Evolutionary conservation across 2,329 filamentous ascomycete species (phyloP).

Genomic region (Tolypocladium album): DNA sequence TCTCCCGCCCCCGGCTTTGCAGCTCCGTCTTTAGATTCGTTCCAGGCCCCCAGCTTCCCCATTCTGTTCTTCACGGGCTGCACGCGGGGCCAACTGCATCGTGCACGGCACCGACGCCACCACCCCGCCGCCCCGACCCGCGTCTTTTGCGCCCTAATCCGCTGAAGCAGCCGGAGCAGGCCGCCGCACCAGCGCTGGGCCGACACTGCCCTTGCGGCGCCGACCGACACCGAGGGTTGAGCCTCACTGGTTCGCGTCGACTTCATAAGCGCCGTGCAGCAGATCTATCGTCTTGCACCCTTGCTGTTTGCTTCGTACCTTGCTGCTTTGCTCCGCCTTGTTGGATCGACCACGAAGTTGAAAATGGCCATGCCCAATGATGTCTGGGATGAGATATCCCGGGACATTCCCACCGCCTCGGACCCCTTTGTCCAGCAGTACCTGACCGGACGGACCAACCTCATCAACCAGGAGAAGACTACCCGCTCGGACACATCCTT

Average conservation of each 20-base stretch:
- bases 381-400: conserved; percentile 47
- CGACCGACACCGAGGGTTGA: not conserved
- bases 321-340: not conserved
- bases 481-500: conserved; percentile 67
- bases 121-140: not conserved
- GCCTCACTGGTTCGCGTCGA: not conserved
- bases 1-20: not conserved
- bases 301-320: not conserved
- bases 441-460: conserved; percentile 59
- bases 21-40: not conserved
- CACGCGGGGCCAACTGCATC: not conserved
- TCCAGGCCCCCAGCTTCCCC: not conserved
- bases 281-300: not conserved
- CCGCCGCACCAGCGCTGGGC: not conserved
- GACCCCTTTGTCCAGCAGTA: conserved; percentile 81
- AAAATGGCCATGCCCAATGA: conserved; percentile 37
- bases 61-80: not conserved
- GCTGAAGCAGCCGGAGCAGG: not conserved
- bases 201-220: conserved; percentile 1
- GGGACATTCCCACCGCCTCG: conserved; percentile 43
- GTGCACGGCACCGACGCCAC: not conserved
- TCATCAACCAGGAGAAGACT: conserved; percentile 73
- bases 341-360: not conserved
- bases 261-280: not conserved
- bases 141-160: not conserved